phyloP scores from a whole-genome alignment of 257 asterid species.

The Lithospermum erythrorhizon region DNA sequence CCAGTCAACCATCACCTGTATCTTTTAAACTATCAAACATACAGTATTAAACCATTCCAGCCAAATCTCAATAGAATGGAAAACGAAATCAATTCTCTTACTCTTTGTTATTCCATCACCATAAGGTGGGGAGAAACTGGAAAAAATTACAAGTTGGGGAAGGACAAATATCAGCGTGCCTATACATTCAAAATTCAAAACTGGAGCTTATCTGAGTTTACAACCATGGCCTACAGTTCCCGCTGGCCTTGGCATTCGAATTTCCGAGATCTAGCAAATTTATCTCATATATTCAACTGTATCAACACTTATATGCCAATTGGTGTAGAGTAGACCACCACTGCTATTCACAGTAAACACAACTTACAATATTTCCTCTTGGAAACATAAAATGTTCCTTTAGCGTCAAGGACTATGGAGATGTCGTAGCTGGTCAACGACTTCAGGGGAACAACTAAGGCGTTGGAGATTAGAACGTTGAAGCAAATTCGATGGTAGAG shows the following conservation, averaged over 20 bases:
- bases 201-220: not conserved
- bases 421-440: slow-evolving; percentile 53
- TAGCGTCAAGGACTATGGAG: slow-evolving; percentile 47
- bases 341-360: not conserved
- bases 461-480: slow-evolving; percentile 52
- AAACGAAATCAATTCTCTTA: slow-evolving; percentile 12
- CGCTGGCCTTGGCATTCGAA: not conserved
- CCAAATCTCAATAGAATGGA: not conserved
- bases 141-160: not conserved
- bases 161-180: not conserved
- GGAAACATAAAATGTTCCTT: not conserved
- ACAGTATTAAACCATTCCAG: too few relatives aligned
- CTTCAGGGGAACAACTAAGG: slow-evolving; percentile 49
- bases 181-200: not conserved
- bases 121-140: not conserved
- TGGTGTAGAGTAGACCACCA: not conserved
- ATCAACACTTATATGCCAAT: not conserved
- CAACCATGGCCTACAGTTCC: not conserved
- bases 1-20: too few relatives aligned
- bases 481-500: slow-evolving; percentile 44
- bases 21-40: too few relatives aligned
- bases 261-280: not conserved
- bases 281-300: not conserved
- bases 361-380: not conserved
- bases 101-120: slow-evolving; percentile 4